Evolutionary conservation across 371 early-diverging fungal species (phyloP), one percentile per base, ranked within the genome.

Genomic region (Mortierella sp.): DNA sequence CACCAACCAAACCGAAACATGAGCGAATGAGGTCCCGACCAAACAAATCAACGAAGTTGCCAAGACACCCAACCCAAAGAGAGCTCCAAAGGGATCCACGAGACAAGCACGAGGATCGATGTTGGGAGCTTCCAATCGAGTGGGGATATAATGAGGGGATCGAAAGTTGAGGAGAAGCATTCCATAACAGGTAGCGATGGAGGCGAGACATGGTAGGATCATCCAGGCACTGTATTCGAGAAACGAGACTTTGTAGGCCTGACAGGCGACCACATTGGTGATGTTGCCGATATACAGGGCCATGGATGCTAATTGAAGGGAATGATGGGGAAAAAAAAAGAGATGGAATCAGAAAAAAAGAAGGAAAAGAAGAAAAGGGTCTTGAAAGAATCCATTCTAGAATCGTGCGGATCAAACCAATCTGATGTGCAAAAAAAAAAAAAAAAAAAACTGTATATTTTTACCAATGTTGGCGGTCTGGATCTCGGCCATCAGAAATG

Each of bases 231-330:
- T 90, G 69, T 94, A 95, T 43, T 83, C 83, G 18, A 93, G 68
- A 57, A 94, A 93, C 9, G 84, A 87, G 51, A 95, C 89, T 21
- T 80, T 75, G 70, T 88, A 93, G 0, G 96, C 94, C 75, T 93
- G 90, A 12, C 93, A 87, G 3, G 92, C 93, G 15, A 95, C 88
- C 1, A 95, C 92, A 63, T 95, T 95, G 1, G 95, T 94, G 18
- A 94, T 91, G 65, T 95, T 95, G 43, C 94, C 94, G 62, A 95
- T 92, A 68, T 92, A 94, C 12, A 95, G 75, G 0, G 91, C 90
- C 93, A 94, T 94, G 18, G 91, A 90, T 7, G 94, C 93, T 82
- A 73, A 28, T 23, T 0, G 23, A 46, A 45, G n/a, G 9, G 37
- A 37, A 37, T 3, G 9, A 9, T 21, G 16, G 51, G 23, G 26